Evolutionary conservation across 768 basidiomycete genomes (phyloP).

Genomic region (Phlebiopsis gigantea): DNA sequence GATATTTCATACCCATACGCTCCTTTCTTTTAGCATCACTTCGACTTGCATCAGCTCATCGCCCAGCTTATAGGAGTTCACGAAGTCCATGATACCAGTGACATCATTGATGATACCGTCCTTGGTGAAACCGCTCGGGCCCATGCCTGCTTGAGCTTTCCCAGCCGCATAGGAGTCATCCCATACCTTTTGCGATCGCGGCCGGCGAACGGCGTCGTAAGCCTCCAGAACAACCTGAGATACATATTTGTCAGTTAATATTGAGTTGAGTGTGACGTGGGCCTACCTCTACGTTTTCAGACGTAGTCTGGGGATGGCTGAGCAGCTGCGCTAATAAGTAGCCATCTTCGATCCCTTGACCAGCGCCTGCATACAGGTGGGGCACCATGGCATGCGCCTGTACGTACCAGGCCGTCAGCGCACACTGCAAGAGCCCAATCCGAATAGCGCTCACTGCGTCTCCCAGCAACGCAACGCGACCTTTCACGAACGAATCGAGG

Average conservation of each 20-base stretch:
- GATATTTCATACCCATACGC: background rate
- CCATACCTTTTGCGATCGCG: constrained; percentile 9
- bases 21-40: background rate
- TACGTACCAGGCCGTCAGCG: background rate
- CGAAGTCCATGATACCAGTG: background rate
- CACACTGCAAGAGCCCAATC: too few species aligned
- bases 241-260: background rate
- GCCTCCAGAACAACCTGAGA: constrained; percentile 5
- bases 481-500: constrained; percentile 5
- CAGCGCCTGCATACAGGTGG: constrained; percentile 12
- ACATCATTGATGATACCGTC: constrained; percentile 9
- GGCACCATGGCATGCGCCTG: constrained; percentile 15
- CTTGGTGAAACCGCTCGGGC: background rate
- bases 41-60: constrained; percentile 4
- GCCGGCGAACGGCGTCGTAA: constrained; percentile 9
- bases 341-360: constrained; percentile 11
- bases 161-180: constrained; percentile 1
- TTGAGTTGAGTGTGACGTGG: background rate
- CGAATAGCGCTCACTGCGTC: constrained; percentile 8
- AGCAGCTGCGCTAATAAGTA: constrained; percentile 8
- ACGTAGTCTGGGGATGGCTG: background rate
- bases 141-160: background rate
- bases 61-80: constrained; percentile 4
- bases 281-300: constrained; percentile 6
- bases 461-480: constrained; percentile 9